Evolutionary conservation across 2,329 filamentous ascomycete genomes (phyloP), one percentile per base, ranked within the genome.

Genomic region (Pestalotiopsis sp.): DNA sequence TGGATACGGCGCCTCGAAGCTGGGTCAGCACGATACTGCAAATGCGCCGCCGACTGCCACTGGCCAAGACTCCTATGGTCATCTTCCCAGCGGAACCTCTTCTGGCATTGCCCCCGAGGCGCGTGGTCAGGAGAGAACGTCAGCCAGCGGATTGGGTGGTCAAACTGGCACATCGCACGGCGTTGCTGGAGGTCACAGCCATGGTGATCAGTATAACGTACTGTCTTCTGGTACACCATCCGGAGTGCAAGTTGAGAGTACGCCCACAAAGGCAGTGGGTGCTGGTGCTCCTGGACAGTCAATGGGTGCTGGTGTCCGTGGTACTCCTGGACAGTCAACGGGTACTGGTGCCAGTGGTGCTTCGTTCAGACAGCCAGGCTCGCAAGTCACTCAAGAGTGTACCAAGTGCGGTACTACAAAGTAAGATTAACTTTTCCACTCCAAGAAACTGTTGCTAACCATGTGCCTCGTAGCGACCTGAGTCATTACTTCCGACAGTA

Each of bases 221-320:
- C 14, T 65, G 20, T 11, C 45, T 14, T 66, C 64, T n/a, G 64
- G 64, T 36, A 66, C 64, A 11, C 45, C 64, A 38, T 56, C 64
- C 13, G 64, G 62, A 12, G 59, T 62, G 0, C 59, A 62, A 9
- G 31, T 62, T 1, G 59, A 36, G 2, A 14, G 4, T 14, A 59
- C n/a, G 17, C 27, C 20, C 23, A 36, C 57, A 7, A 14, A 52
- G 17, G 2, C 57, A 4, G 1, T 27, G 23, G 23, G 12, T 2
- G 6, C 25, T 27, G 14, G 13, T 52, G 14, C 4, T 13, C 2
- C 5, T 52, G 14, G 45, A n/a, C 45, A 20, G 0, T 20, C 20
- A 20, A 52, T 4, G 14, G 14, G 4, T 17, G 9, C 31, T 2
- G 6, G 31, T 36, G 31, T 6, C 7, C 9, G 31, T 36, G 31